These are phyloP conservation scores for Ascoidea rubescens DNA, from an alignment of 805 yeast species.

Conservation along the genomic window DNA sequence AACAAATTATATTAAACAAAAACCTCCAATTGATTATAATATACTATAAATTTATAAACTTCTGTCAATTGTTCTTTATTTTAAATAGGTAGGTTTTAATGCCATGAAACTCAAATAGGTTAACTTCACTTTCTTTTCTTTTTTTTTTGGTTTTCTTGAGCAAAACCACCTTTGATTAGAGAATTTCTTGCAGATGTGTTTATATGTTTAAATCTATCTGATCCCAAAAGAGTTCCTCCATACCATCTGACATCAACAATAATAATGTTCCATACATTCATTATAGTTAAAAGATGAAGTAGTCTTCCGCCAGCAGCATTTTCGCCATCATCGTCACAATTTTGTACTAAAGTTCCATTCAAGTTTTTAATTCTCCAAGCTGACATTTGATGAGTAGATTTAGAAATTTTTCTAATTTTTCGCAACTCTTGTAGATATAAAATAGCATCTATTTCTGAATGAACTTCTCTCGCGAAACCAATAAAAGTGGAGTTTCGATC, in stretches of 20 bases:
- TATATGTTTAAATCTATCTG: conserved; percentile 89
- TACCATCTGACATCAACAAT: conserved; percentile 79
- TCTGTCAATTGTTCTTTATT: too few species aligned
- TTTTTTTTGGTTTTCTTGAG: neutral
- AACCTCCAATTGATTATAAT: too few species aligned
- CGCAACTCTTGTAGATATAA: conserved; percentile 35
- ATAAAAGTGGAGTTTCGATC: conserved; percentile 83
- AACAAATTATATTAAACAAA: too few species aligned
- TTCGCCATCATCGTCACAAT: conserved; percentile 96
- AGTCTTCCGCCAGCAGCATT: conserved; percentile 88
- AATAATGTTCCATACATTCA: conserved; percentile 74
- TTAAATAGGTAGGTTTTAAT: too few species aligned
- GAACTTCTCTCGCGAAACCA: conserved; percentile 54
- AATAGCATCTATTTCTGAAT: conserved; percentile 55
- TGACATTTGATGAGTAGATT: conserved; percentile 69
- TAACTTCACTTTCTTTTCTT: neutral
- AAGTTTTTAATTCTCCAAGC: conserved; percentile 68
- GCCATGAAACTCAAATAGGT: too few species aligned
- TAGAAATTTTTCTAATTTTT: conserved; percentile 50
- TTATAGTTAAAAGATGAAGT: conserved; percentile 61
- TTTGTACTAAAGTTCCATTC: conserved; percentile 49
- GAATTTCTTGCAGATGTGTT: conserved; percentile 84
- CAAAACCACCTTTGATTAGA: conserved; percentile 47
- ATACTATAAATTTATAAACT: too few species aligned
- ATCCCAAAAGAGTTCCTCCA: conserved; percentile 85